Base-by-base conservation (phyloP, 805 yeast species). In the Barnettozyma pratensis region DNA sequence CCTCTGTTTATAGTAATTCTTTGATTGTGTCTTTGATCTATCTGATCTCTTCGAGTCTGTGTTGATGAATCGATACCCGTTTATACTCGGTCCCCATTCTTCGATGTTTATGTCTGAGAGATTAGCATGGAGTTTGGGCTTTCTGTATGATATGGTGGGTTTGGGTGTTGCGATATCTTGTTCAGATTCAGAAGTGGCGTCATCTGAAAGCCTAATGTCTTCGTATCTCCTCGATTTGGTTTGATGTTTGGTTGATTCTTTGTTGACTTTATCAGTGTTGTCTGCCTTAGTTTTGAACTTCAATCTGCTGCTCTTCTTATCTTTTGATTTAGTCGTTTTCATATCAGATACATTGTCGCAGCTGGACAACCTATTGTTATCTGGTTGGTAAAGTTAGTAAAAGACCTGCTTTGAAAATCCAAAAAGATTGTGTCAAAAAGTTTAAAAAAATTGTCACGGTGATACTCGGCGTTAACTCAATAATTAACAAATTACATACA, bases 21-120 rank as follows among this genome's bases (percentile, higher is more conserved):
- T 26, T 6, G 19, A 11, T 3, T 52, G 7, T 4, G 48, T 45
- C 19, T 19, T 19, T 19, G 19, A 19, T 19, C 3, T 19, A 19
- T 19, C 19, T 19, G 19, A 19, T 19, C 19, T 19, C 19, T 19
- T 19, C 19, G 19, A 19, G 5, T 36, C 7, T 3, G 47, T 14
- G 5, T 37, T 14, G 4, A 61, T 52, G 37, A 61, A 61, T 12
- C 62, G 45, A 30, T 59, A 61, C 1, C 65, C 65, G 35, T 61
- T 61, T 19, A 61, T 59, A 2, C 32, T 12, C 1, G 65, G 65
- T 1, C 65, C 65, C 63, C 64, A 61, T 48, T 61, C 65, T 4
- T 42, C 19, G 19, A 19, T 19, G 19, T 19, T 19, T 19, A 19
- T 19, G 19, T 19, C 19, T 19, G 19, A 19, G 19, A 19, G 19